Evolutionary conservation across 202 grass and related monocot species (phyloP).

Genomic region (Cymbopogon flexuosus): DNA sequence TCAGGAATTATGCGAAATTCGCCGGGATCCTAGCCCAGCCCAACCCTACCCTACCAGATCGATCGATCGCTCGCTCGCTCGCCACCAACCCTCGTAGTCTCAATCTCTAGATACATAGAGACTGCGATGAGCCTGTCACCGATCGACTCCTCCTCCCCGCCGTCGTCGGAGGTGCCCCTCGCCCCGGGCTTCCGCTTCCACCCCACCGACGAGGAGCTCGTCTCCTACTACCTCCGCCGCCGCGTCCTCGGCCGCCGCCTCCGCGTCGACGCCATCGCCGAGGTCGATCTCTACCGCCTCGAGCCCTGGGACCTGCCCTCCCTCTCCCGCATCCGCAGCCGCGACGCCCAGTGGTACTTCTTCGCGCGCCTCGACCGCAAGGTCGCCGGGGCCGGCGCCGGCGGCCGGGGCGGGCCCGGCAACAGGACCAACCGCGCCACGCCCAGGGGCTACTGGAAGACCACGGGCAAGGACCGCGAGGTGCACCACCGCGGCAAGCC

Average conservation of each 20-base stretch:
- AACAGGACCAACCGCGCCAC: conserved; percentile 84
- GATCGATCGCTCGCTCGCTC: neutral
- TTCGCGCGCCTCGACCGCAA: conserved; percentile 87
- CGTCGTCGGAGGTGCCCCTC: conserved; percentile 43
- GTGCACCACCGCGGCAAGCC: conserved; percentile 44
- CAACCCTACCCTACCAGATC: neutral
- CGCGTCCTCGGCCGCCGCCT: conserved; percentile 51
- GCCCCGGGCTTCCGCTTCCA: conserved; percentile 96
- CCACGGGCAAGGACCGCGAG: conserved; percentile 88
- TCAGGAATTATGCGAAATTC: neutral
- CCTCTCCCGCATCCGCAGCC: conserved; percentile 76
- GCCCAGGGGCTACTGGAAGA: conserved; percentile 87
- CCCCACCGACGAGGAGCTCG: conserved; percentile 91
- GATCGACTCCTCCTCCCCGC: neutral
- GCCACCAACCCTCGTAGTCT: neutral
- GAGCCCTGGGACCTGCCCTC: conserved; percentile 91
- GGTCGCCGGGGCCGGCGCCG: conserved; percentile 52
- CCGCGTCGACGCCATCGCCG: conserved; percentile 74
- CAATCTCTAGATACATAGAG: neutral
- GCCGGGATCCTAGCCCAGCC: neutral
- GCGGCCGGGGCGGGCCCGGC: conserved; percentile 31
- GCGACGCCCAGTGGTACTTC: conserved; percentile 97
- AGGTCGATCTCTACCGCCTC: conserved; percentile 86
- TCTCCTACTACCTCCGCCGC: conserved; percentile 92
- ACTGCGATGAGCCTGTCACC: conserved; percentile 30